Evolutionary conservation across 208 protist genomes (phyloP).

Genomic region (Phytomonas sp.): DNA sequence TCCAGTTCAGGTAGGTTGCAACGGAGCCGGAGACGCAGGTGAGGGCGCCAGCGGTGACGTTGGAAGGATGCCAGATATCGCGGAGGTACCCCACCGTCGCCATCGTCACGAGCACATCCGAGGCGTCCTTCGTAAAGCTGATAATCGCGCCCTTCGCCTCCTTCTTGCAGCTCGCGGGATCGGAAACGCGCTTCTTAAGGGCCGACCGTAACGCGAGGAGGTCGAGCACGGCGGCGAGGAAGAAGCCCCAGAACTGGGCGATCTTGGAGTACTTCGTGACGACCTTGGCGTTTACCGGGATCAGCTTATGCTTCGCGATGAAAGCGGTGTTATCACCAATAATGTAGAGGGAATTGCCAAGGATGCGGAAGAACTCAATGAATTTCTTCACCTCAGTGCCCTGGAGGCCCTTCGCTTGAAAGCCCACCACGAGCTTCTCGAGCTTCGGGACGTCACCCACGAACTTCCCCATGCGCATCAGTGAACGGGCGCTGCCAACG

Average conservation of each 20-base stretch:
- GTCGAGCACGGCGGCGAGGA: constrained; percentile 82
- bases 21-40: constrained; percentile 79
- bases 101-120: constrained; percentile 80
- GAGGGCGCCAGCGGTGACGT: constrained; percentile 55
- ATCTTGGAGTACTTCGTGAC: constrained; percentile 62
- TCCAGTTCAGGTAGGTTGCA: constrained; percentile 88
- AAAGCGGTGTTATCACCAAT: constrained; percentile 85
- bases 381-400: constrained; percentile 51
- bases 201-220: constrained; percentile 55
- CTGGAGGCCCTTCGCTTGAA: constrained; percentile 27
- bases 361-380: constrained; percentile 75
- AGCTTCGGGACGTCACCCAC: constrained; percentile 81
- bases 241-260: constrained; percentile 90
- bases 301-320: constrained; percentile 71
- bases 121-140: constrained; percentile 68
- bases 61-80: constrained; percentile 58
- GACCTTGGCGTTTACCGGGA: constrained; percentile 36
- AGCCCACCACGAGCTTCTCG: constrained; percentile 30
- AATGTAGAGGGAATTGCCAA: constrained; percentile 87
- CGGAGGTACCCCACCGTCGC: constrained; percentile 75
- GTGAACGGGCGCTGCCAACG: constrained; percentile 70
- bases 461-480: constrained; percentile 90
- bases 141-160: constrained; percentile 70
- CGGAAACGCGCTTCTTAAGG: constrained; percentile 42
- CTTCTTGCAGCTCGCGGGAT: constrained; percentile 51